Percentiles rank a stretch among this genome's conserved stretches.
Evolutionary conservation across 257 asterid genomes (phyloP).

Genomic region (Jacaranda copaia): DNA sequence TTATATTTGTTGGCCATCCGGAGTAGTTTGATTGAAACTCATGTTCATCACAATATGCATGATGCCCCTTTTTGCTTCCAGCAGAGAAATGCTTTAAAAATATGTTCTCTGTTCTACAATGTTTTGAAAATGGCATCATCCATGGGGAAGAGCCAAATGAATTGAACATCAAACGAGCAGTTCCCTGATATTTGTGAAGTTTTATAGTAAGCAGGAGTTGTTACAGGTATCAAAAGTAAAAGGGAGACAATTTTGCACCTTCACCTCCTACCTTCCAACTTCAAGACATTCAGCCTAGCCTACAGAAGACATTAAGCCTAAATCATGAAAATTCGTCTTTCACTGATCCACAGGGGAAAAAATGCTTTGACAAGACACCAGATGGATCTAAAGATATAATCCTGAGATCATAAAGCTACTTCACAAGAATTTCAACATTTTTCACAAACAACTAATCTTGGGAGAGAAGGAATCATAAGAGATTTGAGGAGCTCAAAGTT

Average conservation of each 20-base stretch:
- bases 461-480: no score
- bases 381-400: no score
- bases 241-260: constrained; percentile 29
- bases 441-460: no score
- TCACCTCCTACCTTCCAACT: neutral
- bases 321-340: constrained; percentile 1
- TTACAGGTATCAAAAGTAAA: constrained; percentile 40
- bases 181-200: constrained; percentile 91
- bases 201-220: constrained; percentile 44
- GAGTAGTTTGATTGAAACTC: constrained; percentile 80
- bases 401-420: no score
- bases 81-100: constrained; percentile 80
- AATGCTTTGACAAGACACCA: neutral
- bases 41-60: constrained; percentile 71
- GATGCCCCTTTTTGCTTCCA: constrained; percentile 62
- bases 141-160: constrained; percentile 94
- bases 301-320: constrained; percentile 21
- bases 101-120: constrained; percentile 81
- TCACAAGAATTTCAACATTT: no score
- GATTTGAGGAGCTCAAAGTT: no score
- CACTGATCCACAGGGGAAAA: constrained; percentile 15
- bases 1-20: constrained; percentile 97
- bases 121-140: constrained; percentile 94
- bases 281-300: constrained; percentile 28
- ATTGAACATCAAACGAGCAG: constrained; percentile 97